phyloP scores from a whole-genome alignment of 2,329 filamentous ascomycete species.

The Botrytis elliptica region DNA sequence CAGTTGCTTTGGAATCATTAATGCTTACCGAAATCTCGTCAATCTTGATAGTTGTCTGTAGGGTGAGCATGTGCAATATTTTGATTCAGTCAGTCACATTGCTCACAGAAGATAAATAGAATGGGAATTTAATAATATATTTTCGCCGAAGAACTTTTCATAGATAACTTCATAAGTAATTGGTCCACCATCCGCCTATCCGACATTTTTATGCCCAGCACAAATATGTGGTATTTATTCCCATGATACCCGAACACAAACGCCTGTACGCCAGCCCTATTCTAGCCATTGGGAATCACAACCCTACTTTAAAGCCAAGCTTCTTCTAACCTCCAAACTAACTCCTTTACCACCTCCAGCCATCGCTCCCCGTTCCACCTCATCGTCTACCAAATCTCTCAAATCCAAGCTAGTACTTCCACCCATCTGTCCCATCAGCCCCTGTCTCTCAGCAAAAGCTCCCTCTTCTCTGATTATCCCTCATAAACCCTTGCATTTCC shows the following conservation, averaged over 20 bases:
- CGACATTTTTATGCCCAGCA: not conserved
- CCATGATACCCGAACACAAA: not conserved
- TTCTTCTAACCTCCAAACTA: not conserved
- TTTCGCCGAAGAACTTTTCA: not conserved
- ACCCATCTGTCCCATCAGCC: conserved; percentile 8
- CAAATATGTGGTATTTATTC: not conserved
- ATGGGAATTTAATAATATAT: too few relatives aligned
- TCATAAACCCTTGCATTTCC: conserved; percentile 14
- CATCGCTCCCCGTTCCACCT: conserved; percentile 38
- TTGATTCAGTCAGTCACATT: not conserved
- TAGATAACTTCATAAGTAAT: not conserved
- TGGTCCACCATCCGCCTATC: not conserved
- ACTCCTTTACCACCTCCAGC: not conserved
- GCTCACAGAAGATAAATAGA: not conserved
- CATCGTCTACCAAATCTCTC: conserved; percentile 8
- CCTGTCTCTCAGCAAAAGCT: not conserved
- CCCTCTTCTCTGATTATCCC: conserved; percentile 6
- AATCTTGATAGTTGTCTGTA: not conserved
- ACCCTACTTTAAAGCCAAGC: not conserved
- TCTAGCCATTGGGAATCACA: not conserved
- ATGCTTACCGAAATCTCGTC: not conserved
- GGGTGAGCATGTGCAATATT: not conserved
- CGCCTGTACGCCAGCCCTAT: not conserved
- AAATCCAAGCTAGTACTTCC: not conserved
- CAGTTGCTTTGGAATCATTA: not conserved